Conservation (phyloP, 176 grass and related monocot species). For the Musa itinerans region DNA sequence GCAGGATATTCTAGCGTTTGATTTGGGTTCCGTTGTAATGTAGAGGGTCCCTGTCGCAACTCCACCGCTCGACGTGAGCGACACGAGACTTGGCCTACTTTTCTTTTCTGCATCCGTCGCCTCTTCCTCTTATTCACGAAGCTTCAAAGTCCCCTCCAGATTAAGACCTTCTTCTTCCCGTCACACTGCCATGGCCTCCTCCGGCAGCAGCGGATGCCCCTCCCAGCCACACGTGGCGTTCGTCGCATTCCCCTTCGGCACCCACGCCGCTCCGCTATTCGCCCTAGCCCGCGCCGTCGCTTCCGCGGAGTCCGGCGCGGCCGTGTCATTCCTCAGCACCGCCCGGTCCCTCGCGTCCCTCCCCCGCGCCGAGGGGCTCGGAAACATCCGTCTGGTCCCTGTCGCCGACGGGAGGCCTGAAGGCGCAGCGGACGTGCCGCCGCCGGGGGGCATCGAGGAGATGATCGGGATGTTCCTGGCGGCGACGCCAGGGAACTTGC, state of each 20-base stretch:
- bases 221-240: slow-evolving; percentile 20
- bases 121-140: no score
- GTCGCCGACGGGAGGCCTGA: slow-evolving; percentile 9
- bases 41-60: no score
- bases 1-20: no score
- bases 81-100: no score
- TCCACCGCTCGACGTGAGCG: no score
- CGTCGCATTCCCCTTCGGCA: slow-evolving; percentile 24
- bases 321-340: slow-evolving; percentile 28
- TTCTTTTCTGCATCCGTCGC: no score
- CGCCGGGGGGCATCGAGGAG: not conserved
- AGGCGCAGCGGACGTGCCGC: not conserved
- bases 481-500: not conserved
- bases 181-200: not conserved
- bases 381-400: slow-evolving; percentile 16
- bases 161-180: no score
- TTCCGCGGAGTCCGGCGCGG: not conserved
- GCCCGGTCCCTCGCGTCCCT: slow-evolving; percentile 11
- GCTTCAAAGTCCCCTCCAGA: no score
- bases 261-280: slow-evolving; percentile 10
- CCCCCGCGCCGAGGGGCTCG: not conserved
- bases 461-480: slow-evolving; percentile 24
- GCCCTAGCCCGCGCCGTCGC: slow-evolving; percentile 23
- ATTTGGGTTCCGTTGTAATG: no score
- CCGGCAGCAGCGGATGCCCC: not conserved